Conservation (phyloP, 805 yeast genomes). For the Nematodospora valgi region DNA sequence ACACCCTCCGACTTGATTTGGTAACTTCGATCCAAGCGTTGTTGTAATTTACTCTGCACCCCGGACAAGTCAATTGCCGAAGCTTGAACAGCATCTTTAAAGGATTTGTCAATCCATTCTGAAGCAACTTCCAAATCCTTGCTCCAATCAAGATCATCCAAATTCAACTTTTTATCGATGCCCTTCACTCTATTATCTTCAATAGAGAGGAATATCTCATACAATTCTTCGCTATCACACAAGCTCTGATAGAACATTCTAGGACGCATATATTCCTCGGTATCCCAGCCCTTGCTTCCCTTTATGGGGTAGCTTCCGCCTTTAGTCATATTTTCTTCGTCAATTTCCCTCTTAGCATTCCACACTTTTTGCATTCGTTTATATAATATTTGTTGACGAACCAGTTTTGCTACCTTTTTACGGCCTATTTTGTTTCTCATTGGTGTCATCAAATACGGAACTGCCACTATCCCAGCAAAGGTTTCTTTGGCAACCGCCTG, state of each 20-base stretch:
- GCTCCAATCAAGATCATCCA: slow-evolving; percentile 8
- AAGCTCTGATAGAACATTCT: slow-evolving; percentile 21
- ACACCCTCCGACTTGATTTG: slow-evolving; percentile 5
- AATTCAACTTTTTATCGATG: background rate
- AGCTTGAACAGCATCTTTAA: background rate
- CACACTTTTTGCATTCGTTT: slow-evolving; percentile 26
- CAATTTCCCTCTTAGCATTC: slow-evolving; percentile 14
- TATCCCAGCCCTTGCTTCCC: slow-evolving; percentile 25
- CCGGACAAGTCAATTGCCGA: too few relatives aligned
- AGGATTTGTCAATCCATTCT: background rate
- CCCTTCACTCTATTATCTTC: slow-evolving; percentile 1
- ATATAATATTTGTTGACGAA: slow-evolving; percentile 25
- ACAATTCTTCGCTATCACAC: slow-evolving; percentile 29
- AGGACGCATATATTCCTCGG: slow-evolving; percentile 28
- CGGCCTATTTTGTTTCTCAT: slow-evolving; percentile 13
- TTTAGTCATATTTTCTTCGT: slow-evolving; percentile 9
- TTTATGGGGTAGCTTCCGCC: slow-evolving; percentile 32
- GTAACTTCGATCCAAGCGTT: slow-evolving; percentile 11
- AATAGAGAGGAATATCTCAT: slow-evolving; percentile 28
- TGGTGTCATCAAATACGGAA: slow-evolving; percentile 29
- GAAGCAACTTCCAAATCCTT: slow-evolving; percentile 2
- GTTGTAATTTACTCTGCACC: slow-evolving; percentile 10
- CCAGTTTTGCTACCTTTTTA: slow-evolving; percentile 28
- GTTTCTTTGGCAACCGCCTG: slow-evolving; percentile 28
- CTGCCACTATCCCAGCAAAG: slow-evolving; percentile 27